These are phyloP conservation scores for Fusarium neocosmosporiellum DNA, from an alignment of 2,329 filamentous ascomycete genomes.

Conservation along the genomic window DNA sequence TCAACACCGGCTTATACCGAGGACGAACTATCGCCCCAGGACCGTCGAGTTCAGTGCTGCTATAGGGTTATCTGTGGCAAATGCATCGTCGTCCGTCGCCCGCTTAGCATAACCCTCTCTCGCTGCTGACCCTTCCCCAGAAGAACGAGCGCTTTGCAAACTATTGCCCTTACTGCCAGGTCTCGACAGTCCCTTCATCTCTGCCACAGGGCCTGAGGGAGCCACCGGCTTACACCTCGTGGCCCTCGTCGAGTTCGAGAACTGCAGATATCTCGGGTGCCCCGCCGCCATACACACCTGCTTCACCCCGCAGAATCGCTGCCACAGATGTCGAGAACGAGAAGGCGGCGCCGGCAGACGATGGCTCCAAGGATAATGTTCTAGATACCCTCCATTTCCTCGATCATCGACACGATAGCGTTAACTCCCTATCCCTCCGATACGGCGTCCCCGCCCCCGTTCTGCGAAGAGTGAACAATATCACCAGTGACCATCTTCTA, in stretches of 20 bases:
- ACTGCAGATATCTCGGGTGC: conserved; percentile 42
- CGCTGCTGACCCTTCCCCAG: conserved; percentile 49
- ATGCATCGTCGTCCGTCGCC: conserved; percentile 70
- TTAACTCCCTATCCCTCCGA: conserved; percentile 75
- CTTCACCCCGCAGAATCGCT: conserved; percentile 10
- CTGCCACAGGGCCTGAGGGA: conserved; percentile 73
- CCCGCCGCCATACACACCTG: conserved; percentile 55
- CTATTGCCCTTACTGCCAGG: conserved; percentile 81
- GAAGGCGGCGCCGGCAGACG: conserved; percentile 38
- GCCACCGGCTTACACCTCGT: conserved; percentile 71
- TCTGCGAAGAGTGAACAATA: conserved; percentile 74
- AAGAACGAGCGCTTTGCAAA: conserved; percentile 74
- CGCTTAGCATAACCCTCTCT: background rate
- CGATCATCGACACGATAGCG: conserved; percentile 73
- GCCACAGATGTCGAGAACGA: conserved; percentile 28
- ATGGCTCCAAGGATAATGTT: conserved; percentile 52
- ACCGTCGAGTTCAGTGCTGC: conserved; percentile 76
- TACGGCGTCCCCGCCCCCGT: conserved; percentile 75
- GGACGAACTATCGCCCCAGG: conserved; percentile 66
- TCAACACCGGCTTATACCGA: conserved; percentile 64
- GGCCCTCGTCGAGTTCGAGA: conserved; percentile 44
- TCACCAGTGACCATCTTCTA: conserved; percentile 78
- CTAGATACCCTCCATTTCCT: conserved; percentile 81
- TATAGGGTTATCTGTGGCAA: conserved; percentile 75
- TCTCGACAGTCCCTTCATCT: conserved; percentile 68